These are phyloP conservation scores for Carnegiea gigantea DNA, from an alignment of 179 eudicot genomes.

Conservation along the genomic window DNA sequence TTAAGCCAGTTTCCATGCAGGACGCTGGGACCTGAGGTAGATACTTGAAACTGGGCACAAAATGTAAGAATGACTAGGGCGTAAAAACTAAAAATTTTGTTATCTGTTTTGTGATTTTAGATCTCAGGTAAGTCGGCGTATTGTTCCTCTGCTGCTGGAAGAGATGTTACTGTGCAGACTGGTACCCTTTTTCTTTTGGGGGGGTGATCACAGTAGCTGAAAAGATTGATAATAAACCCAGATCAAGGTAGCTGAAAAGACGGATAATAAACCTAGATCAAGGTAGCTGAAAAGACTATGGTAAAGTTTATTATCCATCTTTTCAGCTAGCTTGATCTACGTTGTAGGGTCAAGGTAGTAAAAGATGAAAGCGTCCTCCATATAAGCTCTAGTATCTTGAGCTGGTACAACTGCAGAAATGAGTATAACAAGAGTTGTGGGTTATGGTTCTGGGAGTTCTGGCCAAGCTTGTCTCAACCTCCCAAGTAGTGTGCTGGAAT, in stretches of 20 bases:
- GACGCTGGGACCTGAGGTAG: neutral
- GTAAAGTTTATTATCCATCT: neutral
- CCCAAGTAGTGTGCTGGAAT: neutral
- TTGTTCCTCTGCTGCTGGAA: neutral
- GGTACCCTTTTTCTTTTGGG: neutral
- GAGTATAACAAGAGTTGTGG: neutral
- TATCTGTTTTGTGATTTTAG: neutral
- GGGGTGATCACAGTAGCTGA: no score
- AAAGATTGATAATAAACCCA: no score
- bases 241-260: no score
- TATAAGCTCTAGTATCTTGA: neutral
- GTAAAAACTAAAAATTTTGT: neutral
- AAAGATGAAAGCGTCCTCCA: neutral
- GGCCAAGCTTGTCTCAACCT: neutral
- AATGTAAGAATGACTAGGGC: neutral
- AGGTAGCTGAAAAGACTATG: neutral
- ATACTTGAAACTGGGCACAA: neutral
- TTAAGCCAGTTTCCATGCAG: neutral
- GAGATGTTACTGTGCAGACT: neutral
- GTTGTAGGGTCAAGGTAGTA: neutral
- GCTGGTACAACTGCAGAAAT: neutral
- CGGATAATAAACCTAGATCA: no score
- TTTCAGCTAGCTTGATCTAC: neutral
- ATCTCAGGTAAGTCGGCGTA: neutral
- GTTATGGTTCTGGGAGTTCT: neutral